phyloP scores from a whole-genome alignment of 768 basidiomycete species.

The Boletellus emodensis region DNA sequence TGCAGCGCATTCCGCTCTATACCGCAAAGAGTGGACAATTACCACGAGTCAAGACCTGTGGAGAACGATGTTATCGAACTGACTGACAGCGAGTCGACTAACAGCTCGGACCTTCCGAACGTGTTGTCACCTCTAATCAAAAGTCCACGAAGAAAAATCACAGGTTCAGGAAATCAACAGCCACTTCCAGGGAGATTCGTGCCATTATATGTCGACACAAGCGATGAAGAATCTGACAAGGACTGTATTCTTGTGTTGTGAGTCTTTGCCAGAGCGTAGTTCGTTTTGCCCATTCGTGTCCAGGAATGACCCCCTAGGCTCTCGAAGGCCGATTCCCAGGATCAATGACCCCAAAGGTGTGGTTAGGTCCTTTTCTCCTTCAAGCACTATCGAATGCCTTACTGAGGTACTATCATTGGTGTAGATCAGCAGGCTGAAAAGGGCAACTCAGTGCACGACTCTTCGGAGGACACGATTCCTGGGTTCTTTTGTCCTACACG shows the following conservation, averaged over 20 bases:
- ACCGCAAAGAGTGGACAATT: not conserved
- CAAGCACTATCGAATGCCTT: not conserved
- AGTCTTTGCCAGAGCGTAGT: constrained; percentile 12
- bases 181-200: constrained; percentile 2
- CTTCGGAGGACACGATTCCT: constrained; percentile 5
- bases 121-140: constrained; percentile 22
- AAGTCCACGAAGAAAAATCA: constrained; percentile 4
- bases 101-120: constrained; percentile 21
- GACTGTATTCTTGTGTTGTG: constrained; percentile 39
- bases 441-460: constrained; percentile 6
- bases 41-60: not conserved
- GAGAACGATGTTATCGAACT: constrained; percentile 26
- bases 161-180: constrained; percentile 6
- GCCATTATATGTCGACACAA: constrained; percentile 27
- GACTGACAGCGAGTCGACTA: constrained; percentile 27
- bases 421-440: constrained; percentile 7
- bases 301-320: constrained; percentile 47
- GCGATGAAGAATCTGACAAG: constrained; percentile 35
- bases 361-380: no score
- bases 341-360: constrained; percentile 8
- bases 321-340: constrained; percentile 42
- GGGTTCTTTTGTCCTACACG: not conserved
- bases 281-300: constrained; percentile 3
- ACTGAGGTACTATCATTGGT: not conserved
- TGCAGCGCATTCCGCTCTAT: constrained; percentile 5